These are phyloP conservation scores for Raffaelea albimanens DNA, from an alignment of 2,329 filamentous ascomycete genomes.

Conservation along the genomic window DNA sequence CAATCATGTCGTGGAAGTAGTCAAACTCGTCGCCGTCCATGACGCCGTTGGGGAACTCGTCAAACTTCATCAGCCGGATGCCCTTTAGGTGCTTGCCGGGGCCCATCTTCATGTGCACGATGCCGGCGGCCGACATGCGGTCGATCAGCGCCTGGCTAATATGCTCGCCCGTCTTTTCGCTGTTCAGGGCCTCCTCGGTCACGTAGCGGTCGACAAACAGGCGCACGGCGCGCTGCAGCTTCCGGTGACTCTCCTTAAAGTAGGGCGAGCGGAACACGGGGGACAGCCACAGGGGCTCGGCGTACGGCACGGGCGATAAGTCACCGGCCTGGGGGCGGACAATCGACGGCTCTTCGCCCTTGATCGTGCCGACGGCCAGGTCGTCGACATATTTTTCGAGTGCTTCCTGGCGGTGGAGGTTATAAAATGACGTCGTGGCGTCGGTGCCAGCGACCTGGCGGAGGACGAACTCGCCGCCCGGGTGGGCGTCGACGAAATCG, in stretches of 20 bases:
- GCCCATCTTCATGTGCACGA: conserved; percentile 74
- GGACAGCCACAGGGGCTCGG: conserved; percentile 74
- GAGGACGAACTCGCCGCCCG: conserved; percentile 71
- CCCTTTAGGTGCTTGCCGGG: conserved; percentile 76
- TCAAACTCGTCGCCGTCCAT: conserved; percentile 75
- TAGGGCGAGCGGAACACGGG: conserved; percentile 64
- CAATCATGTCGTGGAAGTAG: conserved; percentile 76
- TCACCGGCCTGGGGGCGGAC: conserved; percentile 61
- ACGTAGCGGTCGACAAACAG: conserved; percentile 65
- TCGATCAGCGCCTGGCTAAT: conserved; percentile 67
- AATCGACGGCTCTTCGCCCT: conserved; percentile 66
- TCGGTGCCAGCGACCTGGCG: conserved; percentile 73
- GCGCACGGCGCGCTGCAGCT: conserved; percentile 59
- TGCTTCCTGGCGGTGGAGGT: conserved; percentile 86
- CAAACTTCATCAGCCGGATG: conserved; percentile 43
- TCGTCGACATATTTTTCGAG: conserved; percentile 65
- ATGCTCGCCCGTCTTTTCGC: conserved; percentile 63
- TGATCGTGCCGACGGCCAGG: conserved; percentile 66
- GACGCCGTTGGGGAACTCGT: conserved; percentile 38
- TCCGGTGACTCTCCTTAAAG: conserved; percentile 65
- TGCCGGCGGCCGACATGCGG: conserved; percentile 62
- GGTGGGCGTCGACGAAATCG: conserved; percentile 78
- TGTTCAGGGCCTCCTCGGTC: conserved; percentile 64
- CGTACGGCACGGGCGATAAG: conserved; percentile 70
- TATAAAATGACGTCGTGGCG: conserved; percentile 79